Conservation (phyloP, 148 eudicot genomes). For the Agrostemma githago region DNA sequence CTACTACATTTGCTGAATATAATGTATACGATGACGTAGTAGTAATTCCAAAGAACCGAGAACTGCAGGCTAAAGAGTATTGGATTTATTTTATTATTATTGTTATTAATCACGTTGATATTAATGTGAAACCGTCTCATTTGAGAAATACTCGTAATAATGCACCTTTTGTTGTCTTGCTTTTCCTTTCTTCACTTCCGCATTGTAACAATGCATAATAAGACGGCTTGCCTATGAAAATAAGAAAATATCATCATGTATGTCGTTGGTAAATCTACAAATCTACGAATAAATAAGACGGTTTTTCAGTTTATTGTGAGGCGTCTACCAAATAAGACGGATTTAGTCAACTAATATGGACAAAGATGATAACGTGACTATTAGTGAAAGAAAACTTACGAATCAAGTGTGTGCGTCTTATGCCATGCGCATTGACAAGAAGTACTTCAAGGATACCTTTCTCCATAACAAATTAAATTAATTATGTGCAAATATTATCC, state of each 20-base stretch:
- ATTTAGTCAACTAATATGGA: no score
- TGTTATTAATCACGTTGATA: neutral
- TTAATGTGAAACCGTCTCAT: no score
- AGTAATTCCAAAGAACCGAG: neutral
- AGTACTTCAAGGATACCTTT: slow-evolving; percentile 65
- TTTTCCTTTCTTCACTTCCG: slow-evolving; percentile 49
- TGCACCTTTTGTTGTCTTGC: slow-evolving; percentile 56
- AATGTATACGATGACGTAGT: no score
- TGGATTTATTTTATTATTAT: no score
- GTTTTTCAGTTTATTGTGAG: no score
- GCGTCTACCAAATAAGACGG: no score
- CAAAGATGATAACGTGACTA: no score
- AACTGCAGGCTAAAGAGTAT: no score
- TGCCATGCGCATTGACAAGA: slow-evolving; percentile 65
- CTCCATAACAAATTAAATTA: slow-evolving; percentile 29
- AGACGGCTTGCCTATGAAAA: slow-evolving; percentile 44
- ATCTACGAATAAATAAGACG: no score
- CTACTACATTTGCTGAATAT: no score
- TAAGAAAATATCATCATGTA: slow-evolving; percentile 5
- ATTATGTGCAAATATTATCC: slow-evolving; percentile 15
- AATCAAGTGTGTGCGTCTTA: slow-evolving; percentile 46
- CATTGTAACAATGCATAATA: slow-evolving; percentile 63
- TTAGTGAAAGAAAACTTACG: slow-evolving; percentile 30
- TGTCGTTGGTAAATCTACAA: neutral
- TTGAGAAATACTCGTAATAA: no score